Conservation (phyloP, 2,329 filamentous ascomycete genomes). For the Aspergillus sp. region DNA sequence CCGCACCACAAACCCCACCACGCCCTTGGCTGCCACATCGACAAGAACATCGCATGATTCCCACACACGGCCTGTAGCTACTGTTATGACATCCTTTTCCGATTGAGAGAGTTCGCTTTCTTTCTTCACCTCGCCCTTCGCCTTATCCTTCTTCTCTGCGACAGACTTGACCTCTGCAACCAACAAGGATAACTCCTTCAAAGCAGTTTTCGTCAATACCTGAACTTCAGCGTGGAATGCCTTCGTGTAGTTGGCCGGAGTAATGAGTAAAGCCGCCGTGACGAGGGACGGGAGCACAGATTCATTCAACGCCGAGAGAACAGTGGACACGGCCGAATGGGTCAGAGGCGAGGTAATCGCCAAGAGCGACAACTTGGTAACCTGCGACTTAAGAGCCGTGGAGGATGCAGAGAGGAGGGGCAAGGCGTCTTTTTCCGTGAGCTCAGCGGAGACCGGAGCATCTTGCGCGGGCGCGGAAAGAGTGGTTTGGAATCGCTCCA, state of each 20-base stretch:
- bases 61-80: conserved; percentile 75
- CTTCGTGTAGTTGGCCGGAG: conserved; percentile 56
- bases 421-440: conserved; percentile 43
- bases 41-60: conserved; percentile 71
- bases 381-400: conserved; percentile 71
- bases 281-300: conserved; percentile 72
- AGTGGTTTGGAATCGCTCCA: conserved; percentile 35
- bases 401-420: conserved; percentile 67
- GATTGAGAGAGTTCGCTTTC: conserved; percentile 21
- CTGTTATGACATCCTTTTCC: conserved; percentile 53
- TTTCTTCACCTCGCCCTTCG: conserved; percentile 25
- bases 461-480: conserved; percentile 22
- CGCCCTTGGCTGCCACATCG: conserved; percentile 59
- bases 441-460: conserved; percentile 3
- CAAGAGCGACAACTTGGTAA: conserved; percentile 81
- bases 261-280: conserved; percentile 64
- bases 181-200: conserved; percentile 60
- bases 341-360: conserved; percentile 85
- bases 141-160: conserved; percentile 41
- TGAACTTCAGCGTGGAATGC: conserved; percentile 62
- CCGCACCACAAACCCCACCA: conserved; percentile 64
- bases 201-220: conserved; percentile 52
- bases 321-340: conserved; percentile 64
- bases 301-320: conserved; percentile 67
- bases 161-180: conserved; percentile 53